phyloP scores from a whole-genome alignment of 2,329 filamentous ascomycete genomes.

The Penicillium sp. region DNA sequence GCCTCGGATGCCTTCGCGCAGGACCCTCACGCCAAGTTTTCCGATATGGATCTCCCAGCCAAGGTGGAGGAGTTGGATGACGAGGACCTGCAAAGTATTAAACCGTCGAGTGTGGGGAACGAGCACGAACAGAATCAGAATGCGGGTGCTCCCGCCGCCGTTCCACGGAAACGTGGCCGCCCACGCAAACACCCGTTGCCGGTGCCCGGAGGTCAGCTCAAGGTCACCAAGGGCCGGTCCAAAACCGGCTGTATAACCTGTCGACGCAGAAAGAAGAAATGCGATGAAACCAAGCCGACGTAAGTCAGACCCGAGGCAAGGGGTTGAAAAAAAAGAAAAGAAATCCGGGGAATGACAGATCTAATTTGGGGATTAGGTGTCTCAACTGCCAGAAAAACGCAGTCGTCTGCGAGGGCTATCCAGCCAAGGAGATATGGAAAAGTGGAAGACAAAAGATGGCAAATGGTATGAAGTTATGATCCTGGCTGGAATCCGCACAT shows the following conservation, averaged over 20 bases:
- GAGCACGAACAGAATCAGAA: slow-evolving; percentile 14
- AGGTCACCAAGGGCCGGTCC: slow-evolving; percentile 67
- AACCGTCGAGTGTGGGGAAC: slow-evolving; percentile 26
- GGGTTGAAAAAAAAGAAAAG: not conserved
- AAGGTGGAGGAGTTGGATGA: slow-evolving; percentile 52
- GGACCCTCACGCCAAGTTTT: slow-evolving; percentile 4
- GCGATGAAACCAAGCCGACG: slow-evolving; percentile 44
- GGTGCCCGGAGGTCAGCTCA: slow-evolving; percentile 55
- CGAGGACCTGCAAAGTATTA: slow-evolving; percentile 32
- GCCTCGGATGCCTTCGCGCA: slow-evolving; percentile 14
- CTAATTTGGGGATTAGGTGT: slow-evolving; percentile 17
- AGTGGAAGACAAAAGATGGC: slow-evolving; percentile 72
- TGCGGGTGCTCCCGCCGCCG: slow-evolving; percentile 30
- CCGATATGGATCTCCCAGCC: slow-evolving; percentile 37
- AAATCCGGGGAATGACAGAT: not conserved
- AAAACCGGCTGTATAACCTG: slow-evolving; percentile 56
- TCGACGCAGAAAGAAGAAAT: slow-evolving; percentile 57
- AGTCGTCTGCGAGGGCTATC: slow-evolving; percentile 84
- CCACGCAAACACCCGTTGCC: slow-evolving; percentile 73
- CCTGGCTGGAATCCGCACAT: slow-evolving; percentile 1
- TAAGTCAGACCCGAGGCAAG: slow-evolving; percentile 21
- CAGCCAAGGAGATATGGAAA: slow-evolving; percentile 79
- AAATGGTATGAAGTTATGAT: slow-evolving; percentile 46
- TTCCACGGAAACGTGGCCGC: slow-evolving; percentile 63
- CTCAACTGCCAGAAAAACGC: slow-evolving; percentile 91